Evolutionary conservation across 2,329 filamentous ascomycete species (phyloP), one percentile per base, ranked within the genome.

Genomic region (Hypoxylon sp.): DNA sequence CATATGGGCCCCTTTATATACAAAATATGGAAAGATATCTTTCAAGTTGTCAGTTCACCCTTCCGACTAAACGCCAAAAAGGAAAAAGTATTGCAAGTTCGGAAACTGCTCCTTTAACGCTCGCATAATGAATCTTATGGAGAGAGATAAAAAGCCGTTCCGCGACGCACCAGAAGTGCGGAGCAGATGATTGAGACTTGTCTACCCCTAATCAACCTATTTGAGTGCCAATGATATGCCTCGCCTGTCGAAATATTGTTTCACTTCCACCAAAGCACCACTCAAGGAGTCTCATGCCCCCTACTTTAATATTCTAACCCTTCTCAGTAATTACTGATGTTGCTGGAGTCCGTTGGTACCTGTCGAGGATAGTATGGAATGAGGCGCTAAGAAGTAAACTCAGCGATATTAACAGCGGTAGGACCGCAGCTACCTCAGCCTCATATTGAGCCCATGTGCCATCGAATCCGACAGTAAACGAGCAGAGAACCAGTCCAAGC

Each of bases 341-440:
- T 39, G 34, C n/a, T 7, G n/a, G 5, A 2, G 34, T 16, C 8
- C n/a, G n/a, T 16, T 16, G n/a, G 34, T 16, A 16, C n/a, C 34
- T 2, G 5, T 39, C 6, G 7, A 39, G 34, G n/a, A 16, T 16
- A 5, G 34, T 3, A 12, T 39, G 34, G 11, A 39, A 16, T 39
- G 34, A 39, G 14, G n/a, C n/a, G 34, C 34, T 39, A 39, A 39
- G n/a, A 39, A 39, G 34, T 16, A 39, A 39, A 39, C 34, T 39
- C 7, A 39, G 16, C 34, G 34, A 39, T 39, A 39, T 39, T 16
- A 39, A 39, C 34, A 39, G n/a, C 34, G 34, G 34, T 6, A 39
- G 34, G 16, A 39, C 8, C 6, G 34, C 6, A 7, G 16, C n/a
- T 39, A 39, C 6, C 16, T 39, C 34, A 3, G 34, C 5, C n/a